Conservation (phyloP, 768 basidiomycete species). For the Trametes villosa region DNA sequence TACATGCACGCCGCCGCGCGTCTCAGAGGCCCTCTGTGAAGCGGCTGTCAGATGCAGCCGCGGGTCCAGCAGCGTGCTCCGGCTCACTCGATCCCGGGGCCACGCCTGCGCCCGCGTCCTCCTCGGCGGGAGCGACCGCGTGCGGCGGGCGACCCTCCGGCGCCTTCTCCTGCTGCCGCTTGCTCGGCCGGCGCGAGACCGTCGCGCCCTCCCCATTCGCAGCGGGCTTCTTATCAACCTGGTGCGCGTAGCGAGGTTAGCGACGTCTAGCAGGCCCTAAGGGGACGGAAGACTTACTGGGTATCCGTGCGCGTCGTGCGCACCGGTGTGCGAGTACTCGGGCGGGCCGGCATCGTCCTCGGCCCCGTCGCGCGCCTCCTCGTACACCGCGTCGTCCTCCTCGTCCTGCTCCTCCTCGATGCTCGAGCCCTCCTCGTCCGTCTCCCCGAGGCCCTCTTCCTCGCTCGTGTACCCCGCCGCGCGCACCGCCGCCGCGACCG, state of each 20-base stretch:
- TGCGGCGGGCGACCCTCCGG: slow-evolving; percentile 58
- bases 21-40: slow-evolving; percentile 32
- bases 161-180: slow-evolving; percentile 74
- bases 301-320: slow-evolving; percentile 42
- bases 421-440: slow-evolving; percentile 65
- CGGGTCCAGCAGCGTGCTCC: slow-evolving; percentile 12
- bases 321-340: slow-evolving; percentile 55
- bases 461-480: slow-evolving; percentile 88
- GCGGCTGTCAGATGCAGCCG: slow-evolving; percentile 32
- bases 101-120: slow-evolving; percentile 5
- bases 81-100: neutral
- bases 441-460: slow-evolving; percentile 63
- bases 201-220: slow-evolving; percentile 36
- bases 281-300: slow-evolving; percentile 21
- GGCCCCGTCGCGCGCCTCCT: slow-evolving; percentile 48
- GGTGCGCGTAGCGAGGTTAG: too few species aligned
- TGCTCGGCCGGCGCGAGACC: slow-evolving; percentile 51
- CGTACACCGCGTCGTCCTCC: slow-evolving; percentile 53
- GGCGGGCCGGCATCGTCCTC: slow-evolving; percentile 61
- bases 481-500: slow-evolving; percentile 90
- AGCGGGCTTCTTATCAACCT: slow-evolving; percentile 53
- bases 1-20: too few species aligned
- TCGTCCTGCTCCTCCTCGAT: slow-evolving; percentile 51
- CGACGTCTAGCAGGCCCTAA: too few species aligned
- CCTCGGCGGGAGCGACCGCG: slow-evolving; percentile 27